phyloP scores from a whole-genome alignment of 106 monocot species.

The Gastrodia elata region DNA sequence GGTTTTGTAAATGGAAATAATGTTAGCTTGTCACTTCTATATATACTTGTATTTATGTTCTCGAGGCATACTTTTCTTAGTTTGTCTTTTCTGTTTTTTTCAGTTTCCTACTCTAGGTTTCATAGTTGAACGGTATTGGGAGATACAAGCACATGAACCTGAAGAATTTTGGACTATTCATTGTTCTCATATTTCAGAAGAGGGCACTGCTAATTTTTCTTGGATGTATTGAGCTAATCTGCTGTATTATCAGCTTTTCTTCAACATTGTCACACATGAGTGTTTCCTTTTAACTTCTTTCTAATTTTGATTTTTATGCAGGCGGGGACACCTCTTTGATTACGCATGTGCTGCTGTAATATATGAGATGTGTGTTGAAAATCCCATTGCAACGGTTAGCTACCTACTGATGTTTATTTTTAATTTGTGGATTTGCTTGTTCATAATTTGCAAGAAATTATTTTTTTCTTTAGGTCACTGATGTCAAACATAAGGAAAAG shows the following conservation, averaged over 20 bases:
- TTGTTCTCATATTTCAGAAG: constrained; percentile 80
- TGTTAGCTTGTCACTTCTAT: background rate
- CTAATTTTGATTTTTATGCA: constrained; percentile 16
- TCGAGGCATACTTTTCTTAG: background rate
- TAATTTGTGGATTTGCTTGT: background rate
- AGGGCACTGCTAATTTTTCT: constrained; percentile 62
- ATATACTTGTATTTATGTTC: background rate
- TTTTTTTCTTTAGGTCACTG: constrained; percentile 45
- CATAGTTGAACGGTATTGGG: constrained; percentile 96
- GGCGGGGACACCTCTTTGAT: constrained; percentile 85
- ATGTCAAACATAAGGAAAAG: constrained; percentile 72
- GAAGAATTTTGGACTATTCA: constrained; percentile 97
- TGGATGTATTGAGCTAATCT: constrained; percentile 48
- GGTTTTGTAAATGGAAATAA: constrained; percentile 27
- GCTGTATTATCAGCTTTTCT: background rate
- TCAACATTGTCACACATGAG: background rate
- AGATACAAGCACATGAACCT: constrained; percentile 90
- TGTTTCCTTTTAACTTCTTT: background rate
- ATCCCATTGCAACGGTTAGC: constrained; percentile 86
- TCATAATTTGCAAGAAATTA: background rate
- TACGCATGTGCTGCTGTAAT: constrained; percentile 65
- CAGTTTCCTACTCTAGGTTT: constrained; percentile 99
- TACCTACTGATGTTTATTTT: constrained; percentile 7
- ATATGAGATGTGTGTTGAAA: constrained; percentile 95
- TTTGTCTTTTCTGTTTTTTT: background rate